A percentile compares a stretch with the other conserved stretches of the same genome.
phyloP scores from a whole-genome alignment of 139 green algal genomes.

The Picochlorum sp. region DNA sequence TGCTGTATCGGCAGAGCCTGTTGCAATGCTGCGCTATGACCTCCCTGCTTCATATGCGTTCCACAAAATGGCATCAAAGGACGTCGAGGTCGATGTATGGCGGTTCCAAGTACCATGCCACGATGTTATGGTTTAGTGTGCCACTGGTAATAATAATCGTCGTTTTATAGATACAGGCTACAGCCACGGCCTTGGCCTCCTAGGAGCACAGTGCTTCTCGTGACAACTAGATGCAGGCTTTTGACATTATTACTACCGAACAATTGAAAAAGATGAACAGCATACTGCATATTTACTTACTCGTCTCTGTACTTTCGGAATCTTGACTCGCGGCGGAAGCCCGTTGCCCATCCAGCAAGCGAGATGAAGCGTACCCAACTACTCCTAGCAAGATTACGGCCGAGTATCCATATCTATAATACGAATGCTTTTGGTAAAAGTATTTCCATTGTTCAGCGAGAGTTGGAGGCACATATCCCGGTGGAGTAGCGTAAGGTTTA shows the following conservation, averaged over 20 bases:
- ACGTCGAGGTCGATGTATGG: slow-evolving; percentile 82
- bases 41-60: slow-evolving; percentile 77
- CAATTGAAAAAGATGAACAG: no score
- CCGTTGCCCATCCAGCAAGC: no score
- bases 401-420: slow-evolving; percentile 2
- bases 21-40: slow-evolving; percentile 85
- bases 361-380: background rate
- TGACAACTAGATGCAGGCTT: no score
- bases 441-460: background rate
- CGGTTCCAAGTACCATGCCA: slow-evolving; percentile 43
- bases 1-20: slow-evolving; percentile 53
- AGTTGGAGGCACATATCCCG: background rate
- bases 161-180: no score
- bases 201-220: no score
- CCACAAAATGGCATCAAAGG: slow-evolving; percentile 63
- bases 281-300: no score
- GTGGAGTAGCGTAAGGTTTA: background rate
- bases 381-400: background rate
- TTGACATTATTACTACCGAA: no score
- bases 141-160: no score
- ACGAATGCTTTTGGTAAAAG: background rate
- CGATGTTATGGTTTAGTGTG: background rate
- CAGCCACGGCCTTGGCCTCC: no score
- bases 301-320: no score
- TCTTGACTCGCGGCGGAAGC: no score